These are phyloP conservation scores for Gloeopeniophorella convolvens DNA, from an alignment of 768 basidiomycete genomes.

Conservation along the genomic window DNA sequence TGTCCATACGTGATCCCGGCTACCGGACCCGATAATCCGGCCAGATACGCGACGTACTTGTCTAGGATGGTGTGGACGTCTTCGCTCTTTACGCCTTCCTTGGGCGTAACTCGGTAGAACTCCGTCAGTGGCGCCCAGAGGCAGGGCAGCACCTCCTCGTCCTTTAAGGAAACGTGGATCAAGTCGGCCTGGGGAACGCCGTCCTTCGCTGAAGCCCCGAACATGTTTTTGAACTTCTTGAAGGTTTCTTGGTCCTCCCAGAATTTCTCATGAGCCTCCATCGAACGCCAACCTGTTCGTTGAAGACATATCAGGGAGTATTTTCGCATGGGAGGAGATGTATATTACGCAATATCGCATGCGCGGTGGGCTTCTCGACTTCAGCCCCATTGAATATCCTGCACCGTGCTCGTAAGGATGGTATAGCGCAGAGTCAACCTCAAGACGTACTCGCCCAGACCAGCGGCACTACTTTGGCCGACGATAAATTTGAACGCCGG, in stretches of 20 bases:
- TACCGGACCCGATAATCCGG: neutral
- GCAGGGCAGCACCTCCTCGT: neutral
- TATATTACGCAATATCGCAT: neutral
- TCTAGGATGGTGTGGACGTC: neutral
- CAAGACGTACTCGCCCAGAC: neutral
- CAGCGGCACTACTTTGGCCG: neutral
- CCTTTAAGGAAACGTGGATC: constrained; percentile 2
- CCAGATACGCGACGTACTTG: constrained; percentile 2
- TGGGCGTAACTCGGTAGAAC: constrained; percentile 1
- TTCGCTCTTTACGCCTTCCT: neutral
- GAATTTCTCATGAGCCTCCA: constrained; percentile 2
- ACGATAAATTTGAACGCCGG: neutral
- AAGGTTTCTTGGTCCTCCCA: neutral
- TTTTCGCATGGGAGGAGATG: neutral
- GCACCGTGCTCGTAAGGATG: neutral
- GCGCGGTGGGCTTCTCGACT: constrained; percentile 2
- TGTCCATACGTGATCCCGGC: constrained; percentile 6
- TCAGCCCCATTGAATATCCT: constrained; percentile 5
- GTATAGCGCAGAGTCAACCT: neutral
- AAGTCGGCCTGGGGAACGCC: constrained; percentile 1
- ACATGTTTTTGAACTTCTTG: neutral
- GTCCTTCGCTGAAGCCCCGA: constrained; percentile 1
- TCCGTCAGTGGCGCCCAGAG: constrained; percentile 3
- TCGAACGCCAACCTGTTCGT: constrained; percentile 4
- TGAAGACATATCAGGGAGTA: neutral